These are phyloP conservation scores for Tieghemostelium lacteum DNA, from an alignment of 78 protist genomes.

Conservation along the genomic window DNA sequence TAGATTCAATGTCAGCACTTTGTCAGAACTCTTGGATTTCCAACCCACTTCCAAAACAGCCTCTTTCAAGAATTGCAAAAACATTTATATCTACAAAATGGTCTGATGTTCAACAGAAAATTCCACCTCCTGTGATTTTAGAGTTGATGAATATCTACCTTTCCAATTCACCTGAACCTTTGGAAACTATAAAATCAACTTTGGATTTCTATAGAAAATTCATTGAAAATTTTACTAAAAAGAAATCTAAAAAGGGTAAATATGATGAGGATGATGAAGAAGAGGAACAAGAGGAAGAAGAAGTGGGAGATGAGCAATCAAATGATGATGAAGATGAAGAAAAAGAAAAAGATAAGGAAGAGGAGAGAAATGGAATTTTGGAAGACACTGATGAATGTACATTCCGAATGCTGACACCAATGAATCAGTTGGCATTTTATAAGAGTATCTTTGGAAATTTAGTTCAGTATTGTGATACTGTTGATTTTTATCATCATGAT, in stretches of 20 bases:
- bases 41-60: neutral
- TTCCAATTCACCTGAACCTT: neutral
- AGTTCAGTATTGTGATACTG: no score
- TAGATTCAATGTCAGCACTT: slow-evolving; percentile 8
- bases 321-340: neutral
- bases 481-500: no score
- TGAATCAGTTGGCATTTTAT: neutral
- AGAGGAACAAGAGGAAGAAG: neutral
- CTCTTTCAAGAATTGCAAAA: neutral
- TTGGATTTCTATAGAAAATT: neutral
- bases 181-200: neutral
- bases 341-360: neutral
- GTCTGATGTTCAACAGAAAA: slow-evolving; percentile 1
- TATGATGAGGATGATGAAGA: neutral
- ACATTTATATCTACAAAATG: neutral
- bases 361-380: no score
- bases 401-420: no score
- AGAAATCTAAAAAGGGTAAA: neutral
- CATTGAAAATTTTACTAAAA: neutral
- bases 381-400: no score
- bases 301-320: neutral
- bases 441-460: neutral
- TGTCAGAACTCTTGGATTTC: neutral
- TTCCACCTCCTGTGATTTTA: neutral
- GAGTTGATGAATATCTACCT: neutral